Percentiles rank a stretch among this genome's conserved stretches.
These are phyloP conservation scores for Paspalum vaginatum DNA, from an alignment of 176 grass and related monocot species.

Conservation along the genomic window DNA sequence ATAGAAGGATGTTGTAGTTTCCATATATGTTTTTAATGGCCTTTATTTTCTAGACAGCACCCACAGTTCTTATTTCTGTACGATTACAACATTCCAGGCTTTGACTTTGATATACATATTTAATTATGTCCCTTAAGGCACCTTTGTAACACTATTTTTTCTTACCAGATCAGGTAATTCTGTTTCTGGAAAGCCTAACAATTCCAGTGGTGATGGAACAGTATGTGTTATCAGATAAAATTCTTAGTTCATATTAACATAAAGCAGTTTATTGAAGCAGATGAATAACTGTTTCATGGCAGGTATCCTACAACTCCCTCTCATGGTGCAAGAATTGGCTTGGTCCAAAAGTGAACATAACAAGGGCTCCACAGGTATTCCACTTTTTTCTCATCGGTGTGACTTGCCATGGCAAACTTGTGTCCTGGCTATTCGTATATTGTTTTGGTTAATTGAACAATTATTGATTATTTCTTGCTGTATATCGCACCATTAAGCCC, in stretches of 20 bases:
- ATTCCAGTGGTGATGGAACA: constrained; percentile 81
- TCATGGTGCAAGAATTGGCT: constrained; percentile 99
- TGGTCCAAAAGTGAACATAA: constrained; percentile 94
- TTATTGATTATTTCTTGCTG: constrained; percentile 14
- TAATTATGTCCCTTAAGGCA: constrained; percentile 16
- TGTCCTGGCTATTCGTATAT: constrained; percentile 8
- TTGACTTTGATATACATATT: constrained; percentile 31
- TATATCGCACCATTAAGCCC: constrained; percentile 9
- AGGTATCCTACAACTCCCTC: constrained; percentile 96
- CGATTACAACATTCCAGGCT: constrained; percentile 9
- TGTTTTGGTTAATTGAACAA: constrained; percentile 23
- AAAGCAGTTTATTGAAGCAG: constrained; percentile 30
- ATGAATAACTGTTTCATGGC: constrained; percentile 35
- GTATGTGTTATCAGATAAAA: constrained; percentile 57
- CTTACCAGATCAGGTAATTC: constrained; percentile 96
- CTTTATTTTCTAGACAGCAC: constrained; percentile 4
- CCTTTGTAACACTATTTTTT: constrained; percentile 37
- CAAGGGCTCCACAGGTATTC: constrained; percentile 87
- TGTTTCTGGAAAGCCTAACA: constrained; percentile 72
- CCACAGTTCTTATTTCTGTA: constrained; percentile 28
- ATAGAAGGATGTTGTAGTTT: background rate
- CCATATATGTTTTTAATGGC: background rate
- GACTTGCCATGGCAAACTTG: background rate
- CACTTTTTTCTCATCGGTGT: constrained; percentile 19
- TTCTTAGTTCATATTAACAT: constrained; percentile 33